Evolutionary conservation across 208 protist species (phyloP).

Genomic region (Leishmania braziliensis): DNA sequence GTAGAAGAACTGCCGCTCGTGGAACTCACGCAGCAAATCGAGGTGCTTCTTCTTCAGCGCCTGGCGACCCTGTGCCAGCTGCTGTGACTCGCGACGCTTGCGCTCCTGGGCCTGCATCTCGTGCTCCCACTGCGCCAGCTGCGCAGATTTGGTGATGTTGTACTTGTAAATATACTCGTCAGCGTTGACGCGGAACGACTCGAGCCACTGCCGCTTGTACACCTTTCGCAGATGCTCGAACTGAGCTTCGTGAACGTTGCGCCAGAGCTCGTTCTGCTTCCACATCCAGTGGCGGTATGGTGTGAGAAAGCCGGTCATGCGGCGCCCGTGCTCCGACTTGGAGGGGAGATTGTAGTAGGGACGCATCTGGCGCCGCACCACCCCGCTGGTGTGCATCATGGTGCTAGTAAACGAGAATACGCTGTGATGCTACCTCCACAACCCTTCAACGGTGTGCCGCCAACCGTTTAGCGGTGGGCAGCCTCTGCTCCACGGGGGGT

Average conservation of each 20-base stretch:
- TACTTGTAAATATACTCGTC: conserved; percentile 95
- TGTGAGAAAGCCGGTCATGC: conserved; percentile 90
- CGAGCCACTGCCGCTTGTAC: conserved; percentile 92
- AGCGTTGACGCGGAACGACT: conserved; percentile 91
- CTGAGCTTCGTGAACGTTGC: conserved; percentile 92
- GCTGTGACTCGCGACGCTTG: conserved; percentile 71
- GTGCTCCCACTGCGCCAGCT: conserved; percentile 89
- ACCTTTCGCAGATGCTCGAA: conserved; percentile 92
- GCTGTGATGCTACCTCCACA: background rate
- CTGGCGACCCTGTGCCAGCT: conserved; percentile 78
- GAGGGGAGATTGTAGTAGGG: conserved; percentile 91
- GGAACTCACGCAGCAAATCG: conserved; percentile 88
- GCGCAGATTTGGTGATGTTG: conserved; percentile 91
- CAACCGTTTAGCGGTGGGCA: background rate
- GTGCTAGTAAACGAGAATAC: background rate
- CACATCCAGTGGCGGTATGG: conserved; percentile 93
- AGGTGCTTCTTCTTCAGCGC: conserved; percentile 90
- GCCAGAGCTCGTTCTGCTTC: conserved; percentile 94
- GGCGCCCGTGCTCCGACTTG: conserved; percentile 81
- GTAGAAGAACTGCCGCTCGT: conserved; percentile 93
- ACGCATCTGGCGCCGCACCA: conserved; percentile 54
- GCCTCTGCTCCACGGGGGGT: background rate
- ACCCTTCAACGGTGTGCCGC: background rate
- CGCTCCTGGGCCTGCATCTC: conserved; percentile 92
- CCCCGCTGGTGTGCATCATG: conserved; percentile 50